Conservation (phyloP, 2,329 filamentous ascomycete genomes). For the Colletotrichum filicis region DNA sequence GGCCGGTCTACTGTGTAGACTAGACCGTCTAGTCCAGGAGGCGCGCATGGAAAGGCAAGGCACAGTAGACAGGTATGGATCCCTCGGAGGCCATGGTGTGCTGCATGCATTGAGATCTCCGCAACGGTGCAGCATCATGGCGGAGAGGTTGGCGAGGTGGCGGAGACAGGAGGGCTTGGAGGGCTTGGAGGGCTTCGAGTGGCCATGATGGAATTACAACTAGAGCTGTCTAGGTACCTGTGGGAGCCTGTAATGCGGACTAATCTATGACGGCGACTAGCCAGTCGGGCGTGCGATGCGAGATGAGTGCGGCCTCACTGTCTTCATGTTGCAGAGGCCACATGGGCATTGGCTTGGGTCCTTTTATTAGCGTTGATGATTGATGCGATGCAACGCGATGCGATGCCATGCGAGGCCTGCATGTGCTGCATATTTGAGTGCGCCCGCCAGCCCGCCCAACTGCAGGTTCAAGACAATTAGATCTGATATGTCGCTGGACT, state of each 20-base stretch:
- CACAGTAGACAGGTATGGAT: constrained; percentile 4
- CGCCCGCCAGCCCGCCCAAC: constrained; percentile 21
- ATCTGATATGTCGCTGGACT: neutral
- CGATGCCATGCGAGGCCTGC: constrained; percentile 27
- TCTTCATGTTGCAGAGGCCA: constrained; percentile 23
- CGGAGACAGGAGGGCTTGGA: constrained; percentile 10
- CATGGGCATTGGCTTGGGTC: constrained; percentile 25
- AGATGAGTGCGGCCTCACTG: neutral
- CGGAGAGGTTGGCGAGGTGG: constrained; percentile 27
- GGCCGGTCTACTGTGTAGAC: neutral
- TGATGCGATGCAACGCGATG: constrained; percentile 23
- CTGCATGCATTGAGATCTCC: constrained; percentile 32
- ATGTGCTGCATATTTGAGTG: constrained; percentile 25
- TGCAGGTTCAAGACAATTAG: constrained; percentile 8
- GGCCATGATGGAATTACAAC: constrained; percentile 11
- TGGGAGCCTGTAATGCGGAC: neutral
- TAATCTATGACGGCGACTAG: constrained; percentile 29
- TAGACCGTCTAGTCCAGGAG: constrained; percentile 27
- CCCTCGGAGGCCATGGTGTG: constrained; percentile 27
- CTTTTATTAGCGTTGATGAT: constrained; percentile 22
- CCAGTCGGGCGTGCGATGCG: constrained; percentile 24
- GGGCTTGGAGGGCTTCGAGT: neutral
- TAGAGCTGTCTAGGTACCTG: neutral
- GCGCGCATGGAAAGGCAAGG: constrained; percentile 18
- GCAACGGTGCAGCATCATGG: constrained; percentile 31